Base-by-base conservation (phyloP, 2,329 filamentous ascomycete species). In the Penicillium paneum region DNA sequence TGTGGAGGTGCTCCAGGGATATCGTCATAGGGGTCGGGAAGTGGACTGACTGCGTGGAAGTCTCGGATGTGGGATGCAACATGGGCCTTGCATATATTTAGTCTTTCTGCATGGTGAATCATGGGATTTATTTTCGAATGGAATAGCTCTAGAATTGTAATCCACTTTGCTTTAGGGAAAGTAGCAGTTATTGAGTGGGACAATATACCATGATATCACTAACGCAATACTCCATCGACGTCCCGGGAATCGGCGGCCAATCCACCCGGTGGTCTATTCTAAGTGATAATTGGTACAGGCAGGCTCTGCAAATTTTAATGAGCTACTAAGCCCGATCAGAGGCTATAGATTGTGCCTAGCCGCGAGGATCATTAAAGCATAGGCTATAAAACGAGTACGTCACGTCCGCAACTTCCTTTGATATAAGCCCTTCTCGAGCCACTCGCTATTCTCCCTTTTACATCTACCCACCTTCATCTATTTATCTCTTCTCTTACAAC, bases 301-400 rank as follows among this genome's bases (percentile, higher is more conserved):
- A 44, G 17, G 7, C 2, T 10, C 5, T 17, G 28, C 34, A 32
- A 24, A 21, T 19, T 11, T n/a, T 12, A 44, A 32, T 21, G 10
- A 24, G 17, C 10, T 19, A 29, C 39, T 44, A 44, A 44, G 13
- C 38, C 38, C 31, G 38, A 21, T 43, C 35, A 17, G 48, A 50
- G n/a, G 11, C 12, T 19, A 17, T 28, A 24, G 28, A 10, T 24
- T 28, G n/a, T 15, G 10, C 29, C 11, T 21, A 41, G n/a, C n/a
- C 29, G 26, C 32, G 42, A 12, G 19, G 44, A 24, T 32, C 48
- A 21, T 28, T 32, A 36, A 49, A 49, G 28, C 34, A 26, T 41
- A 35, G 45, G 35, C 40, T 55, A 19, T 10, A 13, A 54, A 54
- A 57, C 57, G 62, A 62, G 61, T 60, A 64, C 60, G 61, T 64